phyloP scores from a whole-genome alignment of 805 yeast species.

The Candida glaebosa region DNA sequence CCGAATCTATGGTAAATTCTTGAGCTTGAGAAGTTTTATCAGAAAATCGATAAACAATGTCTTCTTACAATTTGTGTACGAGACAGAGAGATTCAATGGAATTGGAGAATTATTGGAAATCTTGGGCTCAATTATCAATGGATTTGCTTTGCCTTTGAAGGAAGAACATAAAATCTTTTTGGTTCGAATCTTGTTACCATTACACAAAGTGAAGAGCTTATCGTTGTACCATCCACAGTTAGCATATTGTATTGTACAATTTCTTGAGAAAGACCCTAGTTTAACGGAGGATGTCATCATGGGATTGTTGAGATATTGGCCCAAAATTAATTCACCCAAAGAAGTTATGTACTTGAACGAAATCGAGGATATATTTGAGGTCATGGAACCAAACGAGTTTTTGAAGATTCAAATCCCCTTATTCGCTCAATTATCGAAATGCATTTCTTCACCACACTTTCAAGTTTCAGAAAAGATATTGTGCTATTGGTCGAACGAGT shows the following conservation, averaged over 20 bases:
- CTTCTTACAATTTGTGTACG: constrained; percentile 88
- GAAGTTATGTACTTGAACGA: constrained; percentile 96
- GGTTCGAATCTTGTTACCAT: constrained; percentile 80
- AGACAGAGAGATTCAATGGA: constrained; percentile 94
- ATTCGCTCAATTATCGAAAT: constrained; percentile 89
- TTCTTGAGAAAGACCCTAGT: constrained; percentile 87
- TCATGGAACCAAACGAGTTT: constrained; percentile 91
- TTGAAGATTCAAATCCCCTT: constrained; percentile 88
- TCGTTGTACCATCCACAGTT: constrained; percentile 94
- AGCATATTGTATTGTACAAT: constrained; percentile 95
- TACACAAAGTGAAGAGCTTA: constrained; percentile 87
- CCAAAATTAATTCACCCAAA: constrained; percentile 89
- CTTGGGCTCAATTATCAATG: constrained; percentile 93
- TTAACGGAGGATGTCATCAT: constrained; percentile 94
- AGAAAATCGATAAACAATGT: constrained; percentile 90
- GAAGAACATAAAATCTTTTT: constrained; percentile 94
- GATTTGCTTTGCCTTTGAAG: constrained; percentile 94
- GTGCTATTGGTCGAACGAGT: constrained; percentile 92
- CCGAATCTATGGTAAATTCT: constrained; percentile 91
- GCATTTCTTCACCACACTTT: constrained; percentile 93
- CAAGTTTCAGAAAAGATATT: constrained; percentile 96
- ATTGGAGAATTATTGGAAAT: constrained; percentile 93
- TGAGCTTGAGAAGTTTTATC: constrained; percentile 84
- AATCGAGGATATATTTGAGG: constrained; percentile 94
- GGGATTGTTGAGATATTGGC: constrained; percentile 95